phyloP scores from a whole-genome alignment of 1,284 basidiomycete genomes.

The Trichosporon sp. region DNA sequence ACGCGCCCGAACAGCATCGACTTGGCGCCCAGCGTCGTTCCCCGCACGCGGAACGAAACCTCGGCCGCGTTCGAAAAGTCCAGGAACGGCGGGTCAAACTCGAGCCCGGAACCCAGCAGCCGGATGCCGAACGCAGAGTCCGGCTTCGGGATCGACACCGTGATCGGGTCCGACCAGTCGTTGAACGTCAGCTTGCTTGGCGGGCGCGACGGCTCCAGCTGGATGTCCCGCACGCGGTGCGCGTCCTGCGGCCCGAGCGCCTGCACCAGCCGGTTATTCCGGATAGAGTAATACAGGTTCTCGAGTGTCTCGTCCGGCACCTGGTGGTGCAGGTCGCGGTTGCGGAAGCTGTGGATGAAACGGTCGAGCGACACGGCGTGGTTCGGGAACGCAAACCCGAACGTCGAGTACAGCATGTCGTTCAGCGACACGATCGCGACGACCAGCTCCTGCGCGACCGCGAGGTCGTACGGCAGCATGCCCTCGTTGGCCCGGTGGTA shows the following conservation, averaged over 20 bases:
- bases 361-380: conserved; percentile 62
- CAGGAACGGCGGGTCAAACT: conserved; percentile 76
- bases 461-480: conserved; percentile 69
- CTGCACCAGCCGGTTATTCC: conserved; percentile 66
- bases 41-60: conserved; percentile 81
- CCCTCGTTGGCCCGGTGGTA: conserved; percentile 87
- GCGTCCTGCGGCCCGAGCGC: conserved; percentile 55
- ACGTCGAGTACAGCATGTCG: conserved; percentile 44
- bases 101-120: conserved; percentile 75
- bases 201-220: conserved; percentile 63
- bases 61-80: conserved; percentile 69
- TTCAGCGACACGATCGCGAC: conserved; percentile 70
- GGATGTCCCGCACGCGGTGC: conserved; percentile 50
- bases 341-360: conserved; percentile 72
- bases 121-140: conserved; percentile 74
- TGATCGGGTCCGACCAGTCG: conserved; percentile 75
- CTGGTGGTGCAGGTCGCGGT: conserved; percentile 63
- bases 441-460: conserved; percentile 70
- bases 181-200: conserved; percentile 76
- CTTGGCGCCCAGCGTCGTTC: conserved; percentile 71
- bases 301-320: conserved; percentile 69
- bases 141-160: conserved; percentile 71
- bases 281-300: conserved; percentile 71
- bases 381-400: conserved; percentile 59
- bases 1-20: conserved; percentile 72